A percentile compares a stretch with the other conserved stretches of the same genome.
These are phyloP conservation scores for Xylariaceae sp. DNA, from an alignment of 2,329 filamentous ascomycete species.

Conservation along the genomic window DNA sequence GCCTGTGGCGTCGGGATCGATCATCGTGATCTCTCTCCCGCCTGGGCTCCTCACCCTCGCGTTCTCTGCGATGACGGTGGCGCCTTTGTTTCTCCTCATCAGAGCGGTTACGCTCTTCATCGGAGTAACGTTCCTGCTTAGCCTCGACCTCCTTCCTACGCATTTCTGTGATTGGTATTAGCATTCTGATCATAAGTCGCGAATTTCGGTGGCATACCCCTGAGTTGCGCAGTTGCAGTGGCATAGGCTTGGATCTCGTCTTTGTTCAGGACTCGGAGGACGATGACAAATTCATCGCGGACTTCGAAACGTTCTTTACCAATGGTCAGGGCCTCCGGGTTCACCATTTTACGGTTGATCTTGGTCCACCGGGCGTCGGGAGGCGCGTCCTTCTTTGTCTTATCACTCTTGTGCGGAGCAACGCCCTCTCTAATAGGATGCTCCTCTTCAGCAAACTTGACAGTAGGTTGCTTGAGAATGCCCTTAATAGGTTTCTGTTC, in stretches of 20 bases:
- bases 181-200: not conserved
- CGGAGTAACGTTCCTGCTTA: constrained; percentile 18
- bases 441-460: constrained; percentile 81
- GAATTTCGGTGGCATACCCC: constrained; percentile 52
- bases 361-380: constrained; percentile 87
- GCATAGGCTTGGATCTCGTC: constrained; percentile 90
- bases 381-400: constrained; percentile 68
- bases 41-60: constrained; percentile 27
- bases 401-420: constrained; percentile 85
- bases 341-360: constrained; percentile 83
- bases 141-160: constrained; percentile 38
- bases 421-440: constrained; percentile 85
- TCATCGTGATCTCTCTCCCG: constrained; percentile 18
- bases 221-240: constrained; percentile 72
- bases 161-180: constrained; percentile 30
- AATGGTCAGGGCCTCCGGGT: constrained; percentile 78
- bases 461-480: constrained; percentile 78
- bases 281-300: constrained; percentile 89
- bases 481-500: constrained; percentile 71
- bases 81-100: constrained; percentile 27
- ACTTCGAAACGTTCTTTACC: constrained; percentile 92
- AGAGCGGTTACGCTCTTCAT: constrained; percentile 23
- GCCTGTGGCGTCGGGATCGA: constrained; percentile 20
- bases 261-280: constrained; percentile 78
- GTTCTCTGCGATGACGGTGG: constrained; percentile 24